phyloP scores from a whole-genome alignment of 176 grass and related monocot genomes.

The Musa itinerans region DNA sequence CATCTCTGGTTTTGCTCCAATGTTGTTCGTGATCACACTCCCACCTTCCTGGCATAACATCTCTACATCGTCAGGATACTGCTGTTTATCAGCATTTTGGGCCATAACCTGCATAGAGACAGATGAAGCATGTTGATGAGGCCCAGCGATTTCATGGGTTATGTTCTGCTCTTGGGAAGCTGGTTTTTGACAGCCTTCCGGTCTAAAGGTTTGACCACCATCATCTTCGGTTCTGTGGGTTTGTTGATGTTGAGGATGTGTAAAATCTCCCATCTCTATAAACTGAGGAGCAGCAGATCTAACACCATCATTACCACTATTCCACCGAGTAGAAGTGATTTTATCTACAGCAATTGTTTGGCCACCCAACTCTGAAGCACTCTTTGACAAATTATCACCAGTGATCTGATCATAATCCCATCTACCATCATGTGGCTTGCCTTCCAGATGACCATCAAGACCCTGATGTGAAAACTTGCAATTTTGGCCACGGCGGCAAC shows the following conservation, averaged over 20 bases:
- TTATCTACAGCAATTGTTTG: slow-evolving; percentile 24
- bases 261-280: slow-evolving; percentile 29
- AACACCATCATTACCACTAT: slow-evolving; percentile 28
- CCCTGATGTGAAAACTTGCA: slow-evolving; percentile 81
- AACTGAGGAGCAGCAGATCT: slow-evolving; percentile 25
- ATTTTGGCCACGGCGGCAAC: slow-evolving; percentile 51
- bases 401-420: slow-evolving; percentile 21
- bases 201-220: background rate
- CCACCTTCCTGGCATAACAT: slow-evolving; percentile 17
- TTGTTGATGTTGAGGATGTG: slow-evolving; percentile 24
- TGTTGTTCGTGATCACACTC: slow-evolving; percentile 15
- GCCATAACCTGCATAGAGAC: slow-evolving; percentile 15
- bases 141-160: slow-evolving; percentile 28
- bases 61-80: slow-evolving; percentile 10
- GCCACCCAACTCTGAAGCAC: slow-evolving; percentile 31
- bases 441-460: slow-evolving; percentile 28
- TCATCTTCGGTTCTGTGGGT: slow-evolving; percentile 29
- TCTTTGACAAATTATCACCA: slow-evolving; percentile 23
- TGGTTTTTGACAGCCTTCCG: slow-evolving; percentile 30
- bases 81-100: slow-evolving; percentile 23
- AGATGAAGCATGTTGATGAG: slow-evolving; percentile 13
- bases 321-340: slow-evolving; percentile 27
- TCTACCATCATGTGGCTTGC: slow-evolving; percentile 30
- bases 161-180: slow-evolving; percentile 28
- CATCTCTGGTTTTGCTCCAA: slow-evolving; percentile 31